phyloP scores from a whole-genome alignment of 768 basidiomycete species.

The Cyclocybe cylindracea region DNA sequence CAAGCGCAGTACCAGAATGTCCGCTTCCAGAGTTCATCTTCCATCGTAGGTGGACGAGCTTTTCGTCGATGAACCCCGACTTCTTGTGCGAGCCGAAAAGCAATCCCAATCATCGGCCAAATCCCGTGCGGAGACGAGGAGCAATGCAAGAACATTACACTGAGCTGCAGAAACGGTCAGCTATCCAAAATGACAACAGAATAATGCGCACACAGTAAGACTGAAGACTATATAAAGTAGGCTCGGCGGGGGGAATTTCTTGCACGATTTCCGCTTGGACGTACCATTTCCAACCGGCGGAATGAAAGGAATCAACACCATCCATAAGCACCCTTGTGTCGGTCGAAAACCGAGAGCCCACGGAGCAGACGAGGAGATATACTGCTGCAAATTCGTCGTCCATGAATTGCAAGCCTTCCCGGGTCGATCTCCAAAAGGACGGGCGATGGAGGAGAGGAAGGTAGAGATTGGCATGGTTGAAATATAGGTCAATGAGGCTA shows the following conservation, averaged over 20 bases:
- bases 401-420: conserved; percentile 44
- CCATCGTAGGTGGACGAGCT: conserved; percentile 35
- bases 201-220: conserved; percentile 31
- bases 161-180: conserved; percentile 41
- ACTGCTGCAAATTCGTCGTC: conserved; percentile 54
- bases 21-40: conserved; percentile 74
- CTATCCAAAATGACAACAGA: too few species aligned
- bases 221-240: conserved; percentile 73
- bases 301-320: conserved; percentile 34
- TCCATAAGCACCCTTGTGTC: conserved; percentile 54
- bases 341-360: conserved; percentile 56
- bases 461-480: conserved; percentile 50
- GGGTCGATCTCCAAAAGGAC: conserved; percentile 55
- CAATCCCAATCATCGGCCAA: conserved; percentile 70
- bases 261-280: conserved; percentile 62
- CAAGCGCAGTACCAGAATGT: conserved; percentile 49
- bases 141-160: conserved; percentile 49
- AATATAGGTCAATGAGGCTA: conserved; percentile 62
- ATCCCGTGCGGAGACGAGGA: conserved; percentile 57
- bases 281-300: conserved; percentile 62
- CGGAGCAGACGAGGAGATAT: conserved; percentile 69
- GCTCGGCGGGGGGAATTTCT: conserved; percentile 59
- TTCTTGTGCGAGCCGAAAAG: conserved; percentile 72
- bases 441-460: conserved; percentile 71
- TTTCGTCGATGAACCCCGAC: conserved; percentile 65